Base-by-base conservation (phyloP, 1,139 yeast genomes). In the Fermentozyma sake region DNA sequence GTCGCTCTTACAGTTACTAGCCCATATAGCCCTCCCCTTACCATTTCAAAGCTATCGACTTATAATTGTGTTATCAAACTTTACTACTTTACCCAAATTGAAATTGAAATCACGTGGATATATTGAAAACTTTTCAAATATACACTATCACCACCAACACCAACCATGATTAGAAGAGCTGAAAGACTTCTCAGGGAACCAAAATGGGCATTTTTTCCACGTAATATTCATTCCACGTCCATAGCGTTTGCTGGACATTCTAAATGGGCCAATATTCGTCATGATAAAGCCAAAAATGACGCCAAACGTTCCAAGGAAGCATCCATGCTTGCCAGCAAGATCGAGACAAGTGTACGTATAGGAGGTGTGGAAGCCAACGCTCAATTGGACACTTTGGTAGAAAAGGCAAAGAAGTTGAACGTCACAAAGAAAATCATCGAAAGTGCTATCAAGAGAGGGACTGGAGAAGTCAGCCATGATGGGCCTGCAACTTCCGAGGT, bases 191-290 rank as follows among this genome's bases (percentile, higher is more conserved):
- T 8, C 18, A 7, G 16, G 16, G 12, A 12, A 6, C 21, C n/a
- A 14, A 24, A 12, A 14, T 16, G 4, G 11, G 19, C 12, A 11
- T 11, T 11, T 14, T 7, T 11, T 18, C 24, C 19, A 6, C 22
- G 22, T 20, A n/a, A 12, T 7, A 38, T 57, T 22, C 49, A 50
- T 23, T 28, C 43, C 10, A 25, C 41, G 13, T 6, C 34, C 2
- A 5, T 27, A 1, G 16, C 29, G 4, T 30, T 38, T 6, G 76
- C 81, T 0, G 95, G 98, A 1, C 98, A 91, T 54, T 81, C 85
- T 22, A 91, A 89, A 56, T 91, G 98, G 98, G 85, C 94, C 23
- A 86, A 85, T 30, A 91, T 91, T 41, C 80, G 87, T 48, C 96
- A 87, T 48, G 94, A 85, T 51, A 91, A 91, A 58, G 95, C 95